Evolutionary conservation across 2,329 filamentous ascomycete species (phyloP), one percentile per base, ranked within the genome.

Genomic region (Clarireedia monteithiana): DNA sequence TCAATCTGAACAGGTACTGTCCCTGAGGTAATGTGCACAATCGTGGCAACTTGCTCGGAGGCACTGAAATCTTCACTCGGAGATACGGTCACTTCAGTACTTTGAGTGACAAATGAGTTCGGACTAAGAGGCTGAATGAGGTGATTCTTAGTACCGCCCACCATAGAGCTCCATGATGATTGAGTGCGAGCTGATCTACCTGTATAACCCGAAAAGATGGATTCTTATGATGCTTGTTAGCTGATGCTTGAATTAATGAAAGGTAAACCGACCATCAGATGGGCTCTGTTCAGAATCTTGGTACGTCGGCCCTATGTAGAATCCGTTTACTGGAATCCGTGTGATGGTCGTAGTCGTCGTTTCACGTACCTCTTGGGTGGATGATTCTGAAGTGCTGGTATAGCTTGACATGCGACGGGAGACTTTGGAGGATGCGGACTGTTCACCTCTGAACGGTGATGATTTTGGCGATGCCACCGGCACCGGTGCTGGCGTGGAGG

Each of bases 131-230:
- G 65, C 57, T 77, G 75, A 14, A 74, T 64, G 26, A 61, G 50
- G 24, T 45, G 58, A 46, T 50, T 53, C 40, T 68, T 69, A 10
- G 46, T 42, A 4, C 65, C 63, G 42, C 71, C 69, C 14, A 65
- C 59, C 9, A 65, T 58, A 5, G 70, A 70, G 4, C 64, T 64
- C 48, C 66, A 70, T 17, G 67, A 69, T 9, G 71, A 69, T 6
- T 69, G 69, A 12, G 67, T 68, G 15, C 68, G 67, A 10, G 63
- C 67, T 36, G 65, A 65, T 46, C 57, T 64, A 17, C 73, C 70
- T 20, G 75, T 77, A 68, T 73, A 73, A 60, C 70, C 75, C 0
- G 76, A 77, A 34, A 75, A 65, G 2, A 74, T 70, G 4, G 77
- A 78, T 51, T 76, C 77, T 70, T 60, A 58, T n/a, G 61, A 67